Evolutionary conservation across 2,329 filamentous ascomycete species (phyloP).

Genomic region (Beauveria scarabaeidicola): DNA sequence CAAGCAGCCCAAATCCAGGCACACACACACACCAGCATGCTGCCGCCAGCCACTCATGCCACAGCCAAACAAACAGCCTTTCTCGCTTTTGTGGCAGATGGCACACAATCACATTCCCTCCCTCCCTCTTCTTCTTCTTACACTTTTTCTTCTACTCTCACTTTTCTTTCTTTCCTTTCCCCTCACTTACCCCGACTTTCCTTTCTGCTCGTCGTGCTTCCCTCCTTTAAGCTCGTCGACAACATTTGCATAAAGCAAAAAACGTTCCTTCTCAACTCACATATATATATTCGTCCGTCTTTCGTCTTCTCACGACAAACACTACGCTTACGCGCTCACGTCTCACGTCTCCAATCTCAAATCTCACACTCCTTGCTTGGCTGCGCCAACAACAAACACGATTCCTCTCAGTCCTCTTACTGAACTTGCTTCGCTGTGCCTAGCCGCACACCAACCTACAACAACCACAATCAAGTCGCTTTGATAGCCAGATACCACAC

Average conservation of each 20-base stretch:
- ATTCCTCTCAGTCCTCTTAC: constrained; percentile 15
- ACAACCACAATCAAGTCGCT: not conserved
- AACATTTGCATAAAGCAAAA: not conserved
- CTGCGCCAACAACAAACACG: constrained; percentile 12
- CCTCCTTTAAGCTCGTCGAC: not conserved
- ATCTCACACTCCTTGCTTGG: constrained; percentile 4
- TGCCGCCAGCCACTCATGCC: not conserved
- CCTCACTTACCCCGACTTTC: not conserved
- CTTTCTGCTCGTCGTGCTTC: not conserved
- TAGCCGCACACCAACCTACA: not conserved
- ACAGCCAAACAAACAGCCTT: not conserved
- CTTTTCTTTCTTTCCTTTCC: constrained; percentile 3
- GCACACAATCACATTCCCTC: not conserved
- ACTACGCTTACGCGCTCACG: not conserved
- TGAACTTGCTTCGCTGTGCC: constrained; percentile 5
- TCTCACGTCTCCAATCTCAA: no score
- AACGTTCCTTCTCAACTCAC: not conserved
- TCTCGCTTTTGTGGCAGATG: no score
- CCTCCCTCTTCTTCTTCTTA: constrained; percentile 10
- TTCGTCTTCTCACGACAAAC: not conserved
- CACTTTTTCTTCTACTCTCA: constrained; percentile 10
- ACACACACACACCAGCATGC: not conserved
- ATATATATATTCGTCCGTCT: not conserved
- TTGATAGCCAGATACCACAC: not conserved
- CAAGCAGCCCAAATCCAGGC: not conserved